These are phyloP conservation scores for Cyanidiococcus yangmingshanensis DNA, from an alignment of 23 red algal genomes.

Conservation along the genomic window DNA sequence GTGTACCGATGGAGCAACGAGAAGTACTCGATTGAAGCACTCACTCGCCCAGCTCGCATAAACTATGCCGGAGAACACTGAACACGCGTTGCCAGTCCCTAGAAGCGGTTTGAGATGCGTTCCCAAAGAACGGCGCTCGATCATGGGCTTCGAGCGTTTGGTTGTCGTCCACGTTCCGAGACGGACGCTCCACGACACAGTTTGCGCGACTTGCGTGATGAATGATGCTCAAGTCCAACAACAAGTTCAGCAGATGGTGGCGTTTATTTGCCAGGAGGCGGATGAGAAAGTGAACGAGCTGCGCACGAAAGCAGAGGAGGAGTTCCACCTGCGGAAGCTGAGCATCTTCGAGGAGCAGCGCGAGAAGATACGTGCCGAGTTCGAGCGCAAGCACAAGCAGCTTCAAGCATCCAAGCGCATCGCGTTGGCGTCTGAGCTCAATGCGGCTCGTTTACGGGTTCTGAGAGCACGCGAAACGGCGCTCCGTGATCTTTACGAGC, in stretches of 20 bases:
- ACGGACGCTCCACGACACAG: too few relatives aligned
- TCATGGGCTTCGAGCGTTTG: too few relatives aligned
- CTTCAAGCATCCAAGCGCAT: conserved; percentile 26
- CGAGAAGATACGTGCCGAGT: conserved; percentile 90
- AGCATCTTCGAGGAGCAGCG: conserved; percentile 64
- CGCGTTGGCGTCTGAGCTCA: conserved; percentile 75
- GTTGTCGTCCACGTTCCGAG: too few relatives aligned
- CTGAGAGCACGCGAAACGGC: conserved; percentile 61
- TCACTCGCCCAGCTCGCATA: too few relatives aligned
- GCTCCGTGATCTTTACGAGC: conserved; percentile 58
- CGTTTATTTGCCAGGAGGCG: conserved; percentile 97
- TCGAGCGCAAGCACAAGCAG: conserved; percentile 84
- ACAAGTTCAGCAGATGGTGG: conserved; percentile 99
- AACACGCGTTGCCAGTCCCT: too few relatives aligned
- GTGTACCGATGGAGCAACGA: too few relatives aligned
- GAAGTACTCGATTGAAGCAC: too few relatives aligned
- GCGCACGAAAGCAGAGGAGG: conserved; percentile 85
- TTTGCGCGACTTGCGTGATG: conserved; percentile 35
- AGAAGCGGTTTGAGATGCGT: too few relatives aligned
- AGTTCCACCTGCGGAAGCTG: conserved; percentile 98
- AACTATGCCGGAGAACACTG: too few relatives aligned
- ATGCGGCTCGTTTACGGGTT: conserved; percentile 63
- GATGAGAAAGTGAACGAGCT: conserved; percentile 97
- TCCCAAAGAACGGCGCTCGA: too few relatives aligned
- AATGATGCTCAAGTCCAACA: conserved; percentile 96